Evolutionary conservation across 1,284 basidiomycete species (phyloP), one percentile per base, ranked within the genome.

Genomic region (Heterobasidion parviporum): DNA sequence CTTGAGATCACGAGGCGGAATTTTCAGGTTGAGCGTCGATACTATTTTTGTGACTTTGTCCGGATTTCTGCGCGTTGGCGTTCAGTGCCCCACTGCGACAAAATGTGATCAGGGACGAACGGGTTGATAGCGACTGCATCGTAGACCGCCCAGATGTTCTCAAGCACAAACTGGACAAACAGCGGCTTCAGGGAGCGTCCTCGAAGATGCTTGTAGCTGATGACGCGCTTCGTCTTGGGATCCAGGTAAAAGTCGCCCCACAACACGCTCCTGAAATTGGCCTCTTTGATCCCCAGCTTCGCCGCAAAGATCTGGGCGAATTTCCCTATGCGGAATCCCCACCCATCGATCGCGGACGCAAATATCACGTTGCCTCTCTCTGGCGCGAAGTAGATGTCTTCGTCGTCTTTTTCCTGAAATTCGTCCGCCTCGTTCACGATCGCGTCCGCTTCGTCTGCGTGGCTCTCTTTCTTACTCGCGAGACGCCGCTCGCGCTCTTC

Each of bases 241-340:
- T 99, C 97, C 56, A 99, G 79, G 73, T 91, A 99, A 70, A 89
- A 99, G 70, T 99, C 95, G 1, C 97, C 97, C 97, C 97, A 99
- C 1, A 99, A 76, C 7, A 95, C 93, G 56, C 84, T 81, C 55
- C 92, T 82, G 45, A 99, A 75, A 65, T 92, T 96, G 2, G 76
- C 75, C 70, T 98, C 96, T 67, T 92, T 90, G 67, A 98, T 89
- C 15, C 92, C 92, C 18, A 99, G 81, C 71, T 98, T 98, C 26
- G 83, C 79, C 1, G 92, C 89, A 71, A 96, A 99, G 10, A 99
- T 75, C 65, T 94, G 86, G 0, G 97, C 93, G 67, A 99, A 99
- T 63, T 92, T 92, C 57, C 89, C 87, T 8, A 98, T 81, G 36
- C 96, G 81, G 75, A 99, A 99, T 0, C 95, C 97, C 96, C 97